Evolutionary conservation across 176 grass and related monocot species (phyloP).

Genomic region (Paspalum vaginatum): DNA sequence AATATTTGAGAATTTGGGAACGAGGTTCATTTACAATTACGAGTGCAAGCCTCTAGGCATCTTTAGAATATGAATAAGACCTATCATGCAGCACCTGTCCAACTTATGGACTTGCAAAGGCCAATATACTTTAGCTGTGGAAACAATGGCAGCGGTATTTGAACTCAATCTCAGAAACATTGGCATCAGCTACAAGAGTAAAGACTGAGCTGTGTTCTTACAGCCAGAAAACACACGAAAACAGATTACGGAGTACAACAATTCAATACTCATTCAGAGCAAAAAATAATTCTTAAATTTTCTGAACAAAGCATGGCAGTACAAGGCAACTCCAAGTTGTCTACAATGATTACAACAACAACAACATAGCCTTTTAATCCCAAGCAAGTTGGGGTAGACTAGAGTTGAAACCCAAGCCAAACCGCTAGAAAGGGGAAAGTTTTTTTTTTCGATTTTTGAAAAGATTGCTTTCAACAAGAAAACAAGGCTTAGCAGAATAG

Average conservation of each 20-base stretch:
- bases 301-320: not conserved
- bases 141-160: not conserved
- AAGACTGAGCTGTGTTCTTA: not conserved
- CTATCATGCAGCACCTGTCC: too few relatives aligned
- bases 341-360: not conserved
- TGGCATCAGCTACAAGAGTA: not conserved
- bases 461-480: too few relatives aligned
- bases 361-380: too few relatives aligned
- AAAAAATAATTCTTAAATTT: not conserved
- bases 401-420: too few relatives aligned
- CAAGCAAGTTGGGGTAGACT: too few relatives aligned
- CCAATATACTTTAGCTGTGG: not conserved
- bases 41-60: too few relatives aligned
- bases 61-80: too few relatives aligned
- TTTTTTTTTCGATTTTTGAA: too few relatives aligned
- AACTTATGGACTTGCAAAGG: not conserved
- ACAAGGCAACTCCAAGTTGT: not conserved
- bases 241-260: not conserved
- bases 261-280: not conserved
- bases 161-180: not conserved
- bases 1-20: not conserved
- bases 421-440: too few relatives aligned
- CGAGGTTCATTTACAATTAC: constrained; percentile 4
- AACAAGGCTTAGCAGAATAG: too few relatives aligned
- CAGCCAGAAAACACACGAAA: not conserved